Conservation (phyloP, 306 rosid genomes). For the Echinosophora koreensis region DNA sequence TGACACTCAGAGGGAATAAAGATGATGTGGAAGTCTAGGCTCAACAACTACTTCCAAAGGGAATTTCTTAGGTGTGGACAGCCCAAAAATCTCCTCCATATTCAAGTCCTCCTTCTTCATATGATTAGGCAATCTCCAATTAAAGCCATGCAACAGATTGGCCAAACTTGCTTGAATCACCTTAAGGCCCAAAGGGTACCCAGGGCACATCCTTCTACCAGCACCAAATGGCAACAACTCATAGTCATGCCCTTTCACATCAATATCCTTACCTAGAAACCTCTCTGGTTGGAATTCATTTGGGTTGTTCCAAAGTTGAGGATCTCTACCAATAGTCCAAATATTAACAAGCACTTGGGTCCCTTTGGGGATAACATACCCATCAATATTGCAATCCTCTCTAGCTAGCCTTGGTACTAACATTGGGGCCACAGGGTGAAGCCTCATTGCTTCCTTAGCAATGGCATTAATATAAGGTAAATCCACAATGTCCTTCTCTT, state of each 20-base stretch:
- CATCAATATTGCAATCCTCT: conserved; percentile 58
- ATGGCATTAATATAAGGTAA: conserved; percentile 67
- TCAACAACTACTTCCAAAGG: conserved; percentile 57
- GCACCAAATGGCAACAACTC: conserved; percentile 89
- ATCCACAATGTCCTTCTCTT: conserved; percentile 71
- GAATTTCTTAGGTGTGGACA: conserved; percentile 66
- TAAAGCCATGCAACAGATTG: conserved; percentile 82
- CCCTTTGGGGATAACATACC: conserved; percentile 78
- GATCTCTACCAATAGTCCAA: conserved; percentile 80
- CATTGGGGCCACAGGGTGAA: conserved; percentile 91
- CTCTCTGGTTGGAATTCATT: conserved; percentile 72
- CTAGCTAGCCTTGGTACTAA: conserved; percentile 64
- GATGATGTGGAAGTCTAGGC: conserved; percentile 72
- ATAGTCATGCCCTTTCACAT: conserved; percentile 76
- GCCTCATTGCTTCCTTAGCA: conserved; percentile 75
- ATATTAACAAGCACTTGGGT: conserved; percentile 60
- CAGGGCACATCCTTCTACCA: conserved; percentile 93
- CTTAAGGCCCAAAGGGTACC: conserved; percentile 77
- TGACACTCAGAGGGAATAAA: conserved; percentile 50
- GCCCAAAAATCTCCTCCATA: conserved; percentile 80
- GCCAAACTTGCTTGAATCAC: conserved; percentile 83
- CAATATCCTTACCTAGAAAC: conserved; percentile 62
- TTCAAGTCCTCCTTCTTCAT: conserved; percentile 63
- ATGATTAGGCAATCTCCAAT: conserved; percentile 63
- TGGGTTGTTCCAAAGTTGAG: conserved; percentile 73